Conservation (phyloP, 768 basidiomycete species). For the Tulasnella sp. region DNA sequence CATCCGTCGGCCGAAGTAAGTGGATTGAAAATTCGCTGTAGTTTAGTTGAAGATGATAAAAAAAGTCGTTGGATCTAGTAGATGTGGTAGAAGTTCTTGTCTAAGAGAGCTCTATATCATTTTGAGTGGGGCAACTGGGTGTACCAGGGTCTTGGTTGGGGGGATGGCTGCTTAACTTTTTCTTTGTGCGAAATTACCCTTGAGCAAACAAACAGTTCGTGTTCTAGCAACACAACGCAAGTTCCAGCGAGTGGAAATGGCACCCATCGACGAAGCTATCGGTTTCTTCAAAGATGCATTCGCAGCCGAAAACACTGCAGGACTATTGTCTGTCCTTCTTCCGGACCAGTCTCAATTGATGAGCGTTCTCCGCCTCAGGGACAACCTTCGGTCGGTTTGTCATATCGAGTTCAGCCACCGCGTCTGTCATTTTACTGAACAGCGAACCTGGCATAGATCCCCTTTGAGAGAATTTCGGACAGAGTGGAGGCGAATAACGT, state of each 20-base stretch:
- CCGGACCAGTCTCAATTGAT: background rate
- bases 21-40: background rate
- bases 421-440: background rate
- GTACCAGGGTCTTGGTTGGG: background rate
- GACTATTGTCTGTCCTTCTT: background rate
- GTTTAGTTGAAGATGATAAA: background rate
- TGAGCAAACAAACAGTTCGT: background rate
- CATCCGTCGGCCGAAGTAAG: background rate
- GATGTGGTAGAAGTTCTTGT: background rate
- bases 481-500: background rate
- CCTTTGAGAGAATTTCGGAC: background rate
- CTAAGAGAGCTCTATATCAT: background rate
- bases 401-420: background rate
- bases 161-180: background rate
- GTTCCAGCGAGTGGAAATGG: background rate
- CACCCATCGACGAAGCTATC: background rate
- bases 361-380: background rate
- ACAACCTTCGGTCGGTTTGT: constrained; percentile 4
- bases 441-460: background rate
- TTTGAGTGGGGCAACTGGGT: background rate
- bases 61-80: background rate
- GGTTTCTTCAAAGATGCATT: background rate
- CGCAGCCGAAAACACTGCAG: background rate
- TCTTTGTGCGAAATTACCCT: background rate
- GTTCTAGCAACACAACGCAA: background rate